Percentiles rank a stretch among this genome's conserved stretches.
phyloP scores from a whole-genome alignment of 306 rosid genomes.

The Psophocarpus tetragonolobus region DNA sequence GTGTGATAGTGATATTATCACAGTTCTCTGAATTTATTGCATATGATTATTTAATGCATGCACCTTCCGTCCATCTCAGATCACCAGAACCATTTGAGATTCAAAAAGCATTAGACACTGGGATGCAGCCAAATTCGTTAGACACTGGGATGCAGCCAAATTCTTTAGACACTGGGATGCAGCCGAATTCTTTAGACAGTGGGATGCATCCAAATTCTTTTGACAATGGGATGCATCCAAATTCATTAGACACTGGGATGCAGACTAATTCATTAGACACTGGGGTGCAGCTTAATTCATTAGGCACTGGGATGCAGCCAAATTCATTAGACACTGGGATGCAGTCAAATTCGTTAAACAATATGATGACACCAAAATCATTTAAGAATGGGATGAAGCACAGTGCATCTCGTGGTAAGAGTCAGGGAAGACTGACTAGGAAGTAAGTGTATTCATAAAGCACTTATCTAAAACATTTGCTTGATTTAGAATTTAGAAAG shows the following conservation, averaged over 20 bases:
- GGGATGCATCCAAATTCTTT: constrained; percentile 35
- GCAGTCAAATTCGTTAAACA: constrained; percentile 40
- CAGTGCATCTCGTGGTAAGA: constrained; percentile 57
- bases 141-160: neutral
- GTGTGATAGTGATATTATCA: neutral
- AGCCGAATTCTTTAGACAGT: constrained; percentile 36
- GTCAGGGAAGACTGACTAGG: constrained; percentile 79
- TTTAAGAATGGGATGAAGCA: constrained; percentile 49
- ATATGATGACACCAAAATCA: constrained; percentile 43
- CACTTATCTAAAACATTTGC: neutral
- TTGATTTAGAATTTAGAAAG: neutral
- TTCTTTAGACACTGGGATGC: constrained; percentile 17
- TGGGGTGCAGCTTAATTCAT: constrained; percentile 42
- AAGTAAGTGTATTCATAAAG: constrained; percentile 57
- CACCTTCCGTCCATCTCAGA: constrained; percentile 38
- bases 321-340: neutral
- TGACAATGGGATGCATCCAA: neutral
- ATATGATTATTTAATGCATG: neutral
- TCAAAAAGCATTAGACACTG: constrained; percentile 34
- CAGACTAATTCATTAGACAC: constrained; percentile 40
- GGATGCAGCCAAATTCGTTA: constrained; percentile 39
- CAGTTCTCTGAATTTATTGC: constrained; percentile 14
- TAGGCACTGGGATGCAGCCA: neutral
- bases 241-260: neutral
- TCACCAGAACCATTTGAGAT: constrained; percentile 45